Evolutionary conservation across 495 filamentous ascomycete genomes (phyloP).

Genomic region (Staphylotrichum tortipilum): DNA sequence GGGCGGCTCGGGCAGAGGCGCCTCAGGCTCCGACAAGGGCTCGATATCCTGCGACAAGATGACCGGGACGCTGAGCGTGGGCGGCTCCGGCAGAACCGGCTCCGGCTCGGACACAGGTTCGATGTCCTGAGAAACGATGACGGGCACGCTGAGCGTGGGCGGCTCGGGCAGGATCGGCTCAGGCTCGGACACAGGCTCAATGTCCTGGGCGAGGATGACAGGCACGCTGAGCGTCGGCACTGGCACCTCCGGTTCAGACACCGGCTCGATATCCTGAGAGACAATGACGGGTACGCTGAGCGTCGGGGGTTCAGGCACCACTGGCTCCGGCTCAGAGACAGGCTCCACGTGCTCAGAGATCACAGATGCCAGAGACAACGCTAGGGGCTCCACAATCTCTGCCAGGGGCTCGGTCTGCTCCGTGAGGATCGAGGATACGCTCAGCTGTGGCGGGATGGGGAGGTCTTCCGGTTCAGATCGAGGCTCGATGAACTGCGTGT

Average conservation of each 20-base stretch:
- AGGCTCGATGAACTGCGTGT: constrained; percentile 26
- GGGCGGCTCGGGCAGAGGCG: constrained; percentile 6
- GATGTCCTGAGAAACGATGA: constrained; percentile 19
- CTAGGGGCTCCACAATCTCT: constrained; percentile 14
- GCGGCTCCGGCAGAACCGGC: constrained; percentile 6
- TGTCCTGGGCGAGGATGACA: constrained; percentile 12
- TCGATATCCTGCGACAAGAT: constrained; percentile 22
- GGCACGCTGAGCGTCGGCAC: constrained; percentile 18
- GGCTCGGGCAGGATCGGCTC: constrained; percentile 7
- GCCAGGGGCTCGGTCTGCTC: constrained; percentile 18
- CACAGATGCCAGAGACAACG: constrained; percentile 18
- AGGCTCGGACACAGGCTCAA: constrained; percentile 21
- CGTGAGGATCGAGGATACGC: constrained; percentile 10
- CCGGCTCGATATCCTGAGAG: constrained; percentile 23
- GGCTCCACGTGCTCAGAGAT: constrained; percentile 24
- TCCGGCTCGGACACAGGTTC: constrained; percentile 22
- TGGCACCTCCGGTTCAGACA: constrained; percentile 13
- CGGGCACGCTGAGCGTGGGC: constrained; percentile 16
- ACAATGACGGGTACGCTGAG: no score
- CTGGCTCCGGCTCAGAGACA: constrained; percentile 12
- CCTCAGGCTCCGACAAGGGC: constrained; percentile 20
- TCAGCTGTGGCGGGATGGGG: constrained; percentile 8
- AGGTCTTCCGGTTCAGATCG: constrained; percentile 3
- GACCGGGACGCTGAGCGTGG: constrained; percentile 13
- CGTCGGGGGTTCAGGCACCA: constrained; percentile 7